A percentile compares a stretch with the other conserved stretches of the same genome.
These are phyloP conservation scores for Teratosphaeria nubilosa DNA, from an alignment of 2,329 filamentous ascomycete species.

Conservation along the genomic window DNA sequence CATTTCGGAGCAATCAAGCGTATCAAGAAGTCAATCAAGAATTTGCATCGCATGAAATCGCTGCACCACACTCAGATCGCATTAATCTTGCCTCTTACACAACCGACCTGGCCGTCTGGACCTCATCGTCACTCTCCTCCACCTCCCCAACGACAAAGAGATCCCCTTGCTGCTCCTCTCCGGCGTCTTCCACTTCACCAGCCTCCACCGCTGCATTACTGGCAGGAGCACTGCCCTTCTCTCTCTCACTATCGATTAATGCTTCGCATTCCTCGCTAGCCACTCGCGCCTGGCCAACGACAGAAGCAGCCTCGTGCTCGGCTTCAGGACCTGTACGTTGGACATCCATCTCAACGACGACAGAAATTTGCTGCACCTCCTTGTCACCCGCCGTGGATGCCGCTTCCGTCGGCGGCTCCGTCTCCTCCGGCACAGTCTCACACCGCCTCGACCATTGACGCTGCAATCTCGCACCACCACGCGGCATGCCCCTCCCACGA, in stretches of 20 bases:
- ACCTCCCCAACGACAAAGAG: neutral
- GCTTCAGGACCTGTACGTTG: no score
- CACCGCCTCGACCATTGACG: neutral
- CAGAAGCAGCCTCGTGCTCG: neutral
- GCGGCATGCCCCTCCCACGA: neutral
- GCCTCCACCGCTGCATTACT: neutral
- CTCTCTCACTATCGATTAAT: neutral
- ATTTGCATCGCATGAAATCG: no score
- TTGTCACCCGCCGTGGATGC: neutral
- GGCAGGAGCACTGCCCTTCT: neutral
- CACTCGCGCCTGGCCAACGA: neutral
- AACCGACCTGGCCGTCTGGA: neutral
- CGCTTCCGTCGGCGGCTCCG: neutral
- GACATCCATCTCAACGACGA: neutral
- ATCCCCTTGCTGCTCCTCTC: neutral
- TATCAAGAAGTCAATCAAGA: no score
- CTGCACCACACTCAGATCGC: no score
- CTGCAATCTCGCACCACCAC: neutral
- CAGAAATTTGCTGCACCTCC: neutral
- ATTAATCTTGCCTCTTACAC: neutral
- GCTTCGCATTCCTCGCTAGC: neutral
- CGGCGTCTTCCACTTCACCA: neutral
- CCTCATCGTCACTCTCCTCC: neutral
- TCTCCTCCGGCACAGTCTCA: neutral
- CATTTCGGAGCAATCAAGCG: no score